Evolutionary conservation across 305 asterid species (phyloP).

Genomic region (Fraxinus albicans): DNA sequence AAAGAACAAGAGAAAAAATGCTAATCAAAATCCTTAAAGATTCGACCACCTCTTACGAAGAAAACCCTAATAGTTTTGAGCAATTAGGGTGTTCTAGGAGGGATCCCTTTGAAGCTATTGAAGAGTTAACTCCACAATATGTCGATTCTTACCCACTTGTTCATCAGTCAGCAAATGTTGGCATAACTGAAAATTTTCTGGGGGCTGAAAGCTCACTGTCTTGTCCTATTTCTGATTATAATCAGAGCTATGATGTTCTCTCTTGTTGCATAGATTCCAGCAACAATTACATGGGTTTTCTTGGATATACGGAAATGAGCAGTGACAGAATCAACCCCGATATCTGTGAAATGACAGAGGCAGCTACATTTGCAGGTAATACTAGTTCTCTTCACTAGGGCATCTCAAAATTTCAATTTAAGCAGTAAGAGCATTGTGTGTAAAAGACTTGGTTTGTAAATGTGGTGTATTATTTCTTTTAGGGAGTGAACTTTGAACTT

Average conservation of each 20-base stretch:
- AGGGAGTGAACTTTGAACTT: neutral
- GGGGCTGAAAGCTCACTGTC: constrained; percentile 28
- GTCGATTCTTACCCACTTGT: constrained; percentile 12
- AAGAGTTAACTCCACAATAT: constrained; percentile 24
- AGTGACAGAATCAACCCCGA: constrained; percentile 24
- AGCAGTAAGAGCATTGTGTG: constrained; percentile 19
- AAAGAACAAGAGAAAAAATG: constrained; percentile 53
- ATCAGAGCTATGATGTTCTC: neutral
- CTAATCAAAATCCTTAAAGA: constrained; percentile 27
- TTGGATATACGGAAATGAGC: constrained; percentile 45
- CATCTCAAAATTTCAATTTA: constrained; percentile 32
- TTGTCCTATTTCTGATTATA: constrained; percentile 17
- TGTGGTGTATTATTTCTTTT: neutral
- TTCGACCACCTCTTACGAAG: neutral
- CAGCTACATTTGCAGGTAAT: constrained; percentile 32
- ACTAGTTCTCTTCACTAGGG: constrained; percentile 23
- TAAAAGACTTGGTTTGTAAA: neutral
- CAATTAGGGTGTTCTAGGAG: constrained; percentile 27
- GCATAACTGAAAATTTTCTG: constrained; percentile 43
- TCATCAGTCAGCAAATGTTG: constrained; percentile 31
- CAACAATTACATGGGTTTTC: constrained; percentile 37
- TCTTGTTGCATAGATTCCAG: constrained; percentile 20
- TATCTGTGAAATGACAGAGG: constrained; percentile 18
- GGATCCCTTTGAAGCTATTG: constrained; percentile 25
- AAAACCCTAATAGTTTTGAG: constrained; percentile 28